Base-by-base conservation (phyloP, 73 alveolate species). In the Paraurostyla sp. region DNA sequence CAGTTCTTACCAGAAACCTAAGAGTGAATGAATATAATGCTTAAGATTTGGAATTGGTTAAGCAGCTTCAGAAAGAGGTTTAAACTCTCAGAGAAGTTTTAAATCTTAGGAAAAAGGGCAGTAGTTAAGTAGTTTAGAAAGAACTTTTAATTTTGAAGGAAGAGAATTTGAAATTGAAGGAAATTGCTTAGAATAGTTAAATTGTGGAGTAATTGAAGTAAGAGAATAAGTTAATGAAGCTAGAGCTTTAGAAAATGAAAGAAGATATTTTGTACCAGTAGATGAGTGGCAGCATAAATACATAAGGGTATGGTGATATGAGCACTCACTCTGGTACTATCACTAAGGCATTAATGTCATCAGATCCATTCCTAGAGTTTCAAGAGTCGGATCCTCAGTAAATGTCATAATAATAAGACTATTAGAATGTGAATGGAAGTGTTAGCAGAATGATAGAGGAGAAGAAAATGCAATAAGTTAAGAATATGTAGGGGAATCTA, bases 181-280 rank as follows among this genome's bases (percentile, higher is more conserved):
- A 85, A 38, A 57, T 73, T 63, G 92, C 91, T 22, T 33, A 88
- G 42, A 89, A 95, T 36, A 78, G 83, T 11, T 65, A 93, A 7
- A 92, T 86, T 11, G 89, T 95, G 0, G 97, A 93, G 75, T 52
- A 75, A 76, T 52, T 95, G 42, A 90, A 82, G 62, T 42, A 90
- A 48, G 98, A 95, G 73, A 95, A 95, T 85, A 92, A 93, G 43
- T 68, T 73, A 3, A 90, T 95, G 96, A 90, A 73, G 59, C 50
- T 84, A 45, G 93, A 93, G 62, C 83, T 95, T n/a, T 59, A 85
- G 52, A 54, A 81, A 38, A 30, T 90, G 30, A 85, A 69, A 33
- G 76, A 43, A 6, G 54, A n/a, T n/a, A n/a, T n/a, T n/a, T n/a
- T n/a, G n/a, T n/a, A n/a, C n/a, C n/a, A n/a, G n/a, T n/a, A n/a